Percentiles rank a stretch among this genome's conserved stretches.
These are phyloP conservation scores for Entomortierella lignicola DNA, from an alignment of 192 early-diverging fungal species.

Conservation along the genomic window DNA sequence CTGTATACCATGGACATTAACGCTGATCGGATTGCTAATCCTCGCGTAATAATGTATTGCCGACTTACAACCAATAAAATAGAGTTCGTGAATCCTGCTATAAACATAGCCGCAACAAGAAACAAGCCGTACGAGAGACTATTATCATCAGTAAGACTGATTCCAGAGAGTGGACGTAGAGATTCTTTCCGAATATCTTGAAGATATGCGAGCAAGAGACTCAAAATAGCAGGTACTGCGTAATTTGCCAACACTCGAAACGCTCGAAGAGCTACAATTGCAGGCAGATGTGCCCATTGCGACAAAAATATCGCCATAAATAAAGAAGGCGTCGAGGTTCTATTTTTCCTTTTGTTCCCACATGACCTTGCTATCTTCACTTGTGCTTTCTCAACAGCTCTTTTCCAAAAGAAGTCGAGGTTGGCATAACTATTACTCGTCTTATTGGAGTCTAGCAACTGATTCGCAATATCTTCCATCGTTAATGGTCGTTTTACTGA, in stretches of 20 bases:
- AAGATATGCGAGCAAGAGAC: slow-evolving; percentile 20
- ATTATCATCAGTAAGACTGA: not conserved
- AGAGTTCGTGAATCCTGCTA: slow-evolving; percentile 55
- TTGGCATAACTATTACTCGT: not conserved
- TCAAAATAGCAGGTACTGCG: slow-evolving; percentile 19
- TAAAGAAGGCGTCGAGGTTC: not conserved
- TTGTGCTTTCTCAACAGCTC: not conserved
- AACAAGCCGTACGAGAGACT: slow-evolving; percentile 57
- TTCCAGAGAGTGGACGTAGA: not conserved
- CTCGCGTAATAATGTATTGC: slow-evolving; percentile 57
- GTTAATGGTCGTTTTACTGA: slow-evolving; percentile 4
- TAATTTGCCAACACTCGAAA: slow-evolving; percentile 2
- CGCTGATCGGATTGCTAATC: slow-evolving; percentile 54
- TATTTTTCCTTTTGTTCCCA: not conserved
- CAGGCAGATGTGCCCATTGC: not conserved
- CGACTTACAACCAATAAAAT: slow-evolving; percentile 28
- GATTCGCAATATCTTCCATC: slow-evolving; percentile 11
- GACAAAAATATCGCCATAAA: not conserved
- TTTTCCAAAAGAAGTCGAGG: slow-evolving; percentile 7
- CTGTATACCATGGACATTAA: slow-evolving; percentile 65
- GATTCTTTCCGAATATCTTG: slow-evolving; percentile 19
- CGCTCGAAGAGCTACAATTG: not conserved
- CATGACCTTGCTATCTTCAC: not conserved
- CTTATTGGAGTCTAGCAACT: not conserved
- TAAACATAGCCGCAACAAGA: slow-evolving; percentile 55